Base-by-base conservation (phyloP, 306 rosid species). In the Dryas octopetala region DNA sequence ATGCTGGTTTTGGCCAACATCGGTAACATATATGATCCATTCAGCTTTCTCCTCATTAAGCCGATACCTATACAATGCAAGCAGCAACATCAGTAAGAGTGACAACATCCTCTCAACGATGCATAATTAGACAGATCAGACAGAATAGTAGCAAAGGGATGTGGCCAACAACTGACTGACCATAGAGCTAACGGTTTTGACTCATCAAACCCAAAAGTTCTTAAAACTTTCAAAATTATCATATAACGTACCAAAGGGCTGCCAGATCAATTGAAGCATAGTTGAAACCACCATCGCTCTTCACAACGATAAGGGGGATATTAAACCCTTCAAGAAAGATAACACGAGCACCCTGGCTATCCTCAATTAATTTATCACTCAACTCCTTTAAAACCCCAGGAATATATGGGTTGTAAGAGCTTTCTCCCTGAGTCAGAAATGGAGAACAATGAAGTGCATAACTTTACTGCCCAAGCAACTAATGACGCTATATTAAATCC, bases 1-100 rank as follows among this genome's bases (percentile, higher is more conserved):
- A 82, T 96, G 99, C 81, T 92, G 99, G 73, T 89, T 93, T 83
- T 96, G 99, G 50, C 99, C 98, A 71, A 96, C 87, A 88, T 96
- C 98, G 26, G 98, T 96, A 59, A 96, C 83, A 82, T 96, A 96
- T 64, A 96, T 88, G 73, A 90, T 89, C 99, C 99, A 92, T 74
- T 92, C 93, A 54, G 90, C 90, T 88, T 89, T 90, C 87, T 96
- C 99, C 85, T 81, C 89, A 68, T 92, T 90, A 66, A 96, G 87
- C 40, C 97, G 90, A 76, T 89, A 96, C 98, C 99, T 96, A 80
- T 76, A 79, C 46, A 76, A 77, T 73, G 59, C 78, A 76, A 78
- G 76, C 73, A 77, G 64, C 80, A 78, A 46, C 53, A 47, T 80
- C 72, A 79, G 69, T 53, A 51, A 79, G 46, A 61, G 76, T 67